A percentile compares a stretch with the other conserved stretches of the same genome.
Conservation (phyloP, 2,329 filamentous ascomycete genomes). For the Botrytis fabae region DNA sequence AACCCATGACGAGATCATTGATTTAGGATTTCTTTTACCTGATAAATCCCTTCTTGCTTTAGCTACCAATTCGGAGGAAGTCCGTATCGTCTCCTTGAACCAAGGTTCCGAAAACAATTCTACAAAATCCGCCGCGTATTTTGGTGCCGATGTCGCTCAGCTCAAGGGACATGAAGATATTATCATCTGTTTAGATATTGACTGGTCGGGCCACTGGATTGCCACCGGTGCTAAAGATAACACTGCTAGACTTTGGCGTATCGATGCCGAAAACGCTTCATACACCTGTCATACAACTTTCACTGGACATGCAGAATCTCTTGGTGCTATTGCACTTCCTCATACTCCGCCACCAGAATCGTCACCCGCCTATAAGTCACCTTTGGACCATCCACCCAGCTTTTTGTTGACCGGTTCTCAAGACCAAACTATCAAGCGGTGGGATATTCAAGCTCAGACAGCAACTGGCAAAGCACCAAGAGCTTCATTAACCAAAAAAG, state of each 20-base stretch:
- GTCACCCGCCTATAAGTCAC: constrained; percentile 70
- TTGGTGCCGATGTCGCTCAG: constrained; percentile 84
- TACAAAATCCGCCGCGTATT: constrained; percentile 57
- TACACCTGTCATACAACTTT: constrained; percentile 81
- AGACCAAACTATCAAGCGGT: constrained; percentile 92
- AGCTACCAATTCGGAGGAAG: constrained; percentile 92
- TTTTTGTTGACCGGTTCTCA: constrained; percentile 92
- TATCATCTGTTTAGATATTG: constrained; percentile 88
- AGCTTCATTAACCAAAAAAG: constrained; percentile 85
- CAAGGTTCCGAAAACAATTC: constrained; percentile 31
- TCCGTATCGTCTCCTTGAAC: constrained; percentile 77
- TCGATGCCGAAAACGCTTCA: constrained; percentile 73
- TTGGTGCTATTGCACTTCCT: constrained; percentile 85
- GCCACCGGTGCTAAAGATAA: constrained; percentile 97
- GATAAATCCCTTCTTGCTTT: constrained; percentile 82
- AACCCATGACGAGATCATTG: constrained; percentile 97
- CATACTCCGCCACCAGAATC: constrained; percentile 65
- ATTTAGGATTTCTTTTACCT: constrained; percentile 80
- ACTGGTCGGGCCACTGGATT: constrained; percentile 97
- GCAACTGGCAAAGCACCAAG: constrained; percentile 56
- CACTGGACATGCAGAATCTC: constrained; percentile 88
- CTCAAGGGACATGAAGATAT: constrained; percentile 93
- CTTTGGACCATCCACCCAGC: constrained; percentile 74
- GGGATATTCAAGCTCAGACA: constrained; percentile 65
- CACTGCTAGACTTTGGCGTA: constrained; percentile 83